phyloP scores from a whole-genome alignment of 345 rosid genomes.

The Xanthoceras sorbifolium region DNA sequence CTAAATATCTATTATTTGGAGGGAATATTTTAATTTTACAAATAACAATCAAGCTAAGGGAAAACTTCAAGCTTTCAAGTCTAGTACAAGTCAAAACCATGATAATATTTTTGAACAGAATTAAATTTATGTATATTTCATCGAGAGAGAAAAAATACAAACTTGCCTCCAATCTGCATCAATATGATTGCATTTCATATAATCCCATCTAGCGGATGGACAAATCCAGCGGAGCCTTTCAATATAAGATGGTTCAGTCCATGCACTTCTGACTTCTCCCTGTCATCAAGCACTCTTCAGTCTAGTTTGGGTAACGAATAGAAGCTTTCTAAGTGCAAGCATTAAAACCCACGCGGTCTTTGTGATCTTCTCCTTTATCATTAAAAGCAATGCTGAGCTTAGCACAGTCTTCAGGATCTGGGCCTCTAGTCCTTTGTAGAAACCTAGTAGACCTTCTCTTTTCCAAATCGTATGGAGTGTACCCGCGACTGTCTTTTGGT shows the following conservation, averaged over 20 bases:
- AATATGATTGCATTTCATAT: conserved; percentile 6
- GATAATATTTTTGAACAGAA: conserved; percentile 4
- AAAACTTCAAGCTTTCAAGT: background rate
- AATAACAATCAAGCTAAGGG: too few relatives aligned
- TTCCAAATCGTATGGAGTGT: conserved; percentile 67
- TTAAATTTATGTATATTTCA: background rate
- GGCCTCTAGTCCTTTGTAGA: conserved; percentile 84
- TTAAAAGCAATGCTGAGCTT: conserved; percentile 89
- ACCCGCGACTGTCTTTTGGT: conserved; percentile 49
- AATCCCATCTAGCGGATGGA: background rate
- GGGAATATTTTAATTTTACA: too few relatives aligned
- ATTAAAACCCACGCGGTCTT: conserved; percentile 76
- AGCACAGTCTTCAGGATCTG: conserved; percentile 94
- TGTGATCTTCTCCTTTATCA: conserved; percentile 94
- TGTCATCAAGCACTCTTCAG: conserved; percentile 42
- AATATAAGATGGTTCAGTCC: background rate
- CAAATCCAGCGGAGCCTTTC: background rate
- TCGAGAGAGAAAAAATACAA: conserved; percentile 3
- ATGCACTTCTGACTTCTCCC: background rate
- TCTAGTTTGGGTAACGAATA: conserved; percentile 39
- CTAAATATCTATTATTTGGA: too few relatives aligned
- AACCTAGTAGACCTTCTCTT: conserved; percentile 78
- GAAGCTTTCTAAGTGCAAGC: conserved; percentile 61
- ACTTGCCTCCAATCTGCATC: background rate
- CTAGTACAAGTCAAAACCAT: background rate